Evolutionary conservation across 176 grass and related monocot species (phyloP), one percentile per base, ranked within the genome.

Genomic region (Oryza meyeriana): DNA sequence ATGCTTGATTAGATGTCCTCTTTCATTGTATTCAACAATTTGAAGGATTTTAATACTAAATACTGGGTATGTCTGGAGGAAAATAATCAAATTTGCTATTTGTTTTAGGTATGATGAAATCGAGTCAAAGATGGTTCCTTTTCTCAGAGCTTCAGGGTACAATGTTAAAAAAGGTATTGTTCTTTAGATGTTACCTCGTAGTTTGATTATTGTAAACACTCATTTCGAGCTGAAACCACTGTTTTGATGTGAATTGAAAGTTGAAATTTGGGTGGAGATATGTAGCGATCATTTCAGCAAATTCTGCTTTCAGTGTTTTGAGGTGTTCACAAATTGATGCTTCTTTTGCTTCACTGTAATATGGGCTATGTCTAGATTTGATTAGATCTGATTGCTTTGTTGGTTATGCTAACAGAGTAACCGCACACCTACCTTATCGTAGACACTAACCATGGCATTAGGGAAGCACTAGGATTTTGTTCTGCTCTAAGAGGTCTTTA

Each of bases 81-180:
- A 78, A 73, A 65, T 84, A 65, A 35, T 81, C 12, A 26, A 84
- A 58, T 42, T 58, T 86, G 12, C 36, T 86, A 72, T 61, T 38
- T 44, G 30, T 74, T 84, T 77, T 77, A 98, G 92, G 47, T 98
- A 91, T 57, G 88, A 98, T 93, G 95, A 98, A 74, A 95, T 98
- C 48, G 95, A 98, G 79, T 75, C 29, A 25, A 98, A 98, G 85
- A 93, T 98, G 88, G 68, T 76, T 79, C 92, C 92, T 50, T 98
- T 98, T 44, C 93, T 98, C 27, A 90, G 39, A 72, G 84, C 86
- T 71, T 98, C 92, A 35, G 95, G 95, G 62, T 98, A 98, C 80
- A 94, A 97, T 85, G 87, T 94, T 35, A 98, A 94, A 68, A 98
- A 95, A 93, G 95, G 94, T 86, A 68, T 20, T 64, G 0, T 69